Evolutionary conservation across 2,329 filamentous ascomycete genomes (phyloP).

Genomic region (Diplodia corticola): DNA sequence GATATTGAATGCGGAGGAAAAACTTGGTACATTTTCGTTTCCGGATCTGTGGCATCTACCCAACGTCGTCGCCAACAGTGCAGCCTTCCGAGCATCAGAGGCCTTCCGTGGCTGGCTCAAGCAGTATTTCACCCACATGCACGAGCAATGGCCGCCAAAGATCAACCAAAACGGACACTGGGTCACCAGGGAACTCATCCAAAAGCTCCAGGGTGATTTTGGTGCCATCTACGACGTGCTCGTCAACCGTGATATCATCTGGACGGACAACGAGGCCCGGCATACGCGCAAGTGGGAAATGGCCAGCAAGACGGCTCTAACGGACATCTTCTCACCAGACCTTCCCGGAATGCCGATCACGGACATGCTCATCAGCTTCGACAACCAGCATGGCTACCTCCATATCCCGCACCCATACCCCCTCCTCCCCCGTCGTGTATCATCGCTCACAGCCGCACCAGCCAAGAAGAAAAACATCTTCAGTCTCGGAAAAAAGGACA

Average conservation of each 20-base stretch:
- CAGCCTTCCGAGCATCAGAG: constrained; percentile 58
- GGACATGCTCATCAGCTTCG: constrained; percentile 65
- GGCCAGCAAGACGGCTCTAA: constrained; percentile 36
- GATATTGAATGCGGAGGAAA: constrained; percentile 63
- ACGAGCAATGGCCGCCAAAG: constrained; percentile 63
- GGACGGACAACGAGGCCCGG: constrained; percentile 63
- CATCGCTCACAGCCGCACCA: constrained; percentile 28
- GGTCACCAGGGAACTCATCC: constrained; percentile 61
- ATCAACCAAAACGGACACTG: constrained; percentile 44
- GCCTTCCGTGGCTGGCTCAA: constrained; percentile 62
- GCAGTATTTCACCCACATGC: constrained; percentile 57
- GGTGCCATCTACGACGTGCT: constrained; percentile 70
- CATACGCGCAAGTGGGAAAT: constrained; percentile 67
- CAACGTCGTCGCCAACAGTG: constrained; percentile 36
- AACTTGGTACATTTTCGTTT: constrained; percentile 61
- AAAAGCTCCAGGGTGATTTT: constrained; percentile 65
- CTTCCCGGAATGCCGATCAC: constrained; percentile 61
- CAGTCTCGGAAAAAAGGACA: constrained; percentile 38
- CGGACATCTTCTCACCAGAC: constrained; percentile 44
- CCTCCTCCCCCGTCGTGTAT: constrained; percentile 53
- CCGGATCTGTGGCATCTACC: constrained; percentile 57
- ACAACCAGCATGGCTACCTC: constrained; percentile 59
- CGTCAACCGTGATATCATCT: constrained; percentile 65
- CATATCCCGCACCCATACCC: constrained; percentile 63
- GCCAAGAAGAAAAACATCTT: constrained; percentile 40